phyloP scores from a whole-genome alignment of 2,329 filamentous ascomycete genomes.

The Colletotrichum eremochloae region DNA sequence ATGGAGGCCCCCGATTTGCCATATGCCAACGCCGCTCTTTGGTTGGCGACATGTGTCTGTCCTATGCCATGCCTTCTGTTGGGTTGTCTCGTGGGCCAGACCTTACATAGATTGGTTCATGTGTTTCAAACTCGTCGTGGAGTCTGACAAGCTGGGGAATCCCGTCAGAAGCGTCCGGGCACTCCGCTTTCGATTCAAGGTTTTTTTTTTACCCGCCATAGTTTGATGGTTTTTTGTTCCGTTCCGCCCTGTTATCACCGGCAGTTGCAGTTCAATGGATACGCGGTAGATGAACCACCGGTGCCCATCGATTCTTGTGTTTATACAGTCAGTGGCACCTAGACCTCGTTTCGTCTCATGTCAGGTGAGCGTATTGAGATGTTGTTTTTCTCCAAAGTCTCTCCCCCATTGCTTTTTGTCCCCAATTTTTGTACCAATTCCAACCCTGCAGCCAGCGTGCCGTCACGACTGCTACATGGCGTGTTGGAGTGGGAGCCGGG shows the following conservation, averaged over 20 bases:
- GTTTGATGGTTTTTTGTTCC: neutral
- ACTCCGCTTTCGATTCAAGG: no score
- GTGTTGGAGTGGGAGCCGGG: constrained; percentile 6
- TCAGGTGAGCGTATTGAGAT: neutral
- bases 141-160: neutral
- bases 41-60: neutral
- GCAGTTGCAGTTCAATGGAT: neutral
- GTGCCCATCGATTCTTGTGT: neutral
- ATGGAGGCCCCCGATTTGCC: neutral
- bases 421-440: neutral
- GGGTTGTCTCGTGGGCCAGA: neutral
- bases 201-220: neutral
- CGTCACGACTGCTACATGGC: constrained; percentile 29
- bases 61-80: neutral
- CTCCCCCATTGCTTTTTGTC: neutral
- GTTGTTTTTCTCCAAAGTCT: neutral
- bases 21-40: neutral
- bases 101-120: neutral
- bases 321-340: neutral
- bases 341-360: neutral
- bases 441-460: neutral
- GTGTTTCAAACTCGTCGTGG: neutral
- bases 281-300: neutral
- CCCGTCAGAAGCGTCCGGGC: neutral
- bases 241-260: neutral